Conservation (phyloP, 2,329 filamentous ascomycete species). For the Magnaporthales sp. region DNA sequence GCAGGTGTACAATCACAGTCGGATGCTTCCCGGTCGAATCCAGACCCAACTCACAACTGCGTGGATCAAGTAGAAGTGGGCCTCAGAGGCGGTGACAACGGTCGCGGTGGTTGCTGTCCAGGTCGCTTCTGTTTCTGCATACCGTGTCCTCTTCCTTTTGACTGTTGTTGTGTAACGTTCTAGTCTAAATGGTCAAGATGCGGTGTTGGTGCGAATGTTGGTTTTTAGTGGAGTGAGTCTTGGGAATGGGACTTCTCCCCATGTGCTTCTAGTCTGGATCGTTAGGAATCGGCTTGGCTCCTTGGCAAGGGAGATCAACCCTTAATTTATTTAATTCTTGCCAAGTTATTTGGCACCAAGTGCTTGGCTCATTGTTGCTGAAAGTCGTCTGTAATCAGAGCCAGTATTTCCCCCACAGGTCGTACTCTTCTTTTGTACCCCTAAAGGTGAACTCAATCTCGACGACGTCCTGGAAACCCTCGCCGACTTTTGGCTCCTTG, state of each 20-base stretch:
- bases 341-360: background rate
- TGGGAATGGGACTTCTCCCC: too few relatives aligned
- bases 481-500: constrained; percentile 58
- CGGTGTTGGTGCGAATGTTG: background rate
- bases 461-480: constrained; percentile 78
- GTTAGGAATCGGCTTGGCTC: background rate
- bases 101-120: background rate
- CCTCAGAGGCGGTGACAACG: background rate
- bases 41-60: background rate
- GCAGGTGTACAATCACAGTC: background rate
- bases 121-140: background rate
- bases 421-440: constrained; percentile 59
- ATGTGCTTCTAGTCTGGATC: too few relatives aligned
- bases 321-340: background rate
- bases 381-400: constrained; percentile 30
- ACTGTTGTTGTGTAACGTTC: background rate
- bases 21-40: background rate
- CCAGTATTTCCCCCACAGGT: constrained; percentile 74
- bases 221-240: background rate
- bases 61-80: background rate
- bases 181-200: background rate
- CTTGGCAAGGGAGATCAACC: background rate
- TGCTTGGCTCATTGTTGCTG: background rate
- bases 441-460: constrained; percentile 69
- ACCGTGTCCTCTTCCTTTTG: background rate